These are phyloP conservation scores for Gossypium gossypioides DNA, from an alignment of 441 rosid genomes.

Conservation along the genomic window DNA sequence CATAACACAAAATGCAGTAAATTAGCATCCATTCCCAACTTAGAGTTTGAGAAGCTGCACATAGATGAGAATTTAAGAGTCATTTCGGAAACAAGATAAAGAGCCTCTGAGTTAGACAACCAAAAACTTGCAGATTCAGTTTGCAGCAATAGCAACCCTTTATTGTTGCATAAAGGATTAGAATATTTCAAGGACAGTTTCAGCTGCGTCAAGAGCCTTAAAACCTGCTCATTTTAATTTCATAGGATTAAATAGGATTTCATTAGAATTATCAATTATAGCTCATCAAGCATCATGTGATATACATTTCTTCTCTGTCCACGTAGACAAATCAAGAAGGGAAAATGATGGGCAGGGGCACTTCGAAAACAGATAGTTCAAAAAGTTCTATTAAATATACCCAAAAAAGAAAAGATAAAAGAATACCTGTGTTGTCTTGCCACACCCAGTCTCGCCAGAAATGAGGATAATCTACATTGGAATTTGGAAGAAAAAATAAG, in stretches of 20 bases:
- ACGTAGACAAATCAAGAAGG: background rate
- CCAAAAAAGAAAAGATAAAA: constrained; percentile 19
- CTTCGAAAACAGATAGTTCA: background rate
- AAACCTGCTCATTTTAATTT: background rate
- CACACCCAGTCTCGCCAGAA: constrained; percentile 96
- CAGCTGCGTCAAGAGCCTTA: background rate
- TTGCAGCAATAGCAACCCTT: background rate
- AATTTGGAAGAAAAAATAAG: constrained; percentile 14
- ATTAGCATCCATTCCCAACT: background rate
- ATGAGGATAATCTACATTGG: constrained; percentile 67
- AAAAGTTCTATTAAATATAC: background rate
- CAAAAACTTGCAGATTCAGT: background rate
- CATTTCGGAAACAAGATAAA: background rate
- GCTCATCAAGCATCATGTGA: background rate
- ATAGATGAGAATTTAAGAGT: background rate
- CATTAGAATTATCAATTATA: background rate
- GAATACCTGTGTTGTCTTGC: constrained; percentile 93
- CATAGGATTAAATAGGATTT: background rate
- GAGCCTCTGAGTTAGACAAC: background rate
- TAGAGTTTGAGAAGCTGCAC: background rate
- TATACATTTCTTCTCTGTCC: background rate
- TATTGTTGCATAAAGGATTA: background rate
- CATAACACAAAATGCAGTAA: background rate
- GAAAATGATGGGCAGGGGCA: background rate
- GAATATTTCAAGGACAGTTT: background rate